These are phyloP conservation scores for Dendrocalamus sinicus DNA, from an alignment of 176 grass and related monocot species.

Conservation along the genomic window DNA sequence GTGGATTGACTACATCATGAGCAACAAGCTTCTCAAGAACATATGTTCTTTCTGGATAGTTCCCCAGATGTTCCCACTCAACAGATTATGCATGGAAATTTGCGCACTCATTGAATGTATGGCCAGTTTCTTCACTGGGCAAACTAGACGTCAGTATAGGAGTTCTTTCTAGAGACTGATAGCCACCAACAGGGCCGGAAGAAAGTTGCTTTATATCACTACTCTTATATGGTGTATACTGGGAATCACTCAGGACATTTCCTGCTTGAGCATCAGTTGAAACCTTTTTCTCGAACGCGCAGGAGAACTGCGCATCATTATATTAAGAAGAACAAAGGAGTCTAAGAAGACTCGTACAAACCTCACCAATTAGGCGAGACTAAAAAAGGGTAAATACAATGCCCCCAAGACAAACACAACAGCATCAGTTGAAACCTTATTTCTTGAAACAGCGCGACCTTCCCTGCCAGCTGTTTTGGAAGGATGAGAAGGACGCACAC, in stretches of 20 bases:
- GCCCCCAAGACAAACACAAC: too few species aligned
- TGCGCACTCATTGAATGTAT: conserved; percentile 20
- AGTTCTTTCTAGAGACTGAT: conserved; percentile 28
- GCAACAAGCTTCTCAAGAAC: conserved; percentile 1
- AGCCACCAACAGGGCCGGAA: conserved; percentile 8
- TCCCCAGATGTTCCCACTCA: conserved; percentile 7
- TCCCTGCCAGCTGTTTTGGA: conserved; percentile 32
- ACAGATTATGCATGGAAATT: conserved; percentile 32
- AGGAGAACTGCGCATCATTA: too few species aligned
- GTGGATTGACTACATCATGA: conserved; percentile 4
- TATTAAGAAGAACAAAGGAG: too few species aligned
- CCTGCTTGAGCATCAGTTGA: conserved; percentile 37
- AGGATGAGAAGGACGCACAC: conserved; percentile 60
- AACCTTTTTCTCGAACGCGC: too few species aligned
- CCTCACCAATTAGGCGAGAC: too few species aligned
- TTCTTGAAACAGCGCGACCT: conserved; percentile 17
- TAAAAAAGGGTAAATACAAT: too few species aligned
- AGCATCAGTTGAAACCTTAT: conserved; percentile 46
- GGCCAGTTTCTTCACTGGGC: conserved; percentile 20
- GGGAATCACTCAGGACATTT: conserved; percentile 25
- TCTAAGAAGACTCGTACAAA: too few species aligned
- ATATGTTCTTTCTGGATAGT: conserved; percentile 7
- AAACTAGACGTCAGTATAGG: background rate
- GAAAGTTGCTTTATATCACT: conserved; percentile 27
- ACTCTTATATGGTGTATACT: conserved; percentile 28